These are phyloP conservation scores for Phlegmacium glaucopus DNA, from an alignment of 768 basidiomycete species.

Conservation along the genomic window DNA sequence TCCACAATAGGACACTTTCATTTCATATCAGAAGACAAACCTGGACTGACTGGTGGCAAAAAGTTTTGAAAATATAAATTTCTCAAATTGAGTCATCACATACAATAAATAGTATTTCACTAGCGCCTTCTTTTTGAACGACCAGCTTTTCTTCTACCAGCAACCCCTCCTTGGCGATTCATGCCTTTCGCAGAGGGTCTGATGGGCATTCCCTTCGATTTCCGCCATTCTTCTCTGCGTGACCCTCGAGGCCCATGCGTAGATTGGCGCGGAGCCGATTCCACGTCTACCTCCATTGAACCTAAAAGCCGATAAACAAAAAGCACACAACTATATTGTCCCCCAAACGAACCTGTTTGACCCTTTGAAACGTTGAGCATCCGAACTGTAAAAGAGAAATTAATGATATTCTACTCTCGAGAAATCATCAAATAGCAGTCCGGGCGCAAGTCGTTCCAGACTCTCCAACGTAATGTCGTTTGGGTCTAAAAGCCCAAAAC, in stretches of 20 bases:
- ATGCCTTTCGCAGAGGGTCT: constrained; percentile 48
- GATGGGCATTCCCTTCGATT: constrained; percentile 68
- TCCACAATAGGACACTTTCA: too few species aligned
- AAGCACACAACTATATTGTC: too few species aligned
- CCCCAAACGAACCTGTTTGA: constrained; percentile 29
- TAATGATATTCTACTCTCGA: constrained; percentile 37
- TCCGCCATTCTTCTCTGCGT: constrained; percentile 78
- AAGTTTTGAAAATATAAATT: constrained; percentile 3
- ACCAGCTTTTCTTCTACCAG: constrained; percentile 64
- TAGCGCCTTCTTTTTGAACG: constrained; percentile 69
- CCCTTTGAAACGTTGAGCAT: constrained; percentile 20
- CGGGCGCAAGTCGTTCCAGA: constrained; percentile 31
- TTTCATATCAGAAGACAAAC: too few species aligned
- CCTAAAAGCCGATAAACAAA: constrained; percentile 26
- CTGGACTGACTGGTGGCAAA: neutral
- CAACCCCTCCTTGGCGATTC: constrained; percentile 65
- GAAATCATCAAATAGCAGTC: constrained; percentile 22
- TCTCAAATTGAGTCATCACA: constrained; percentile 9
- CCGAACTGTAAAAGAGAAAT: constrained; percentile 34
- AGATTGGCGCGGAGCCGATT: constrained; percentile 41
- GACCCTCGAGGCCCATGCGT: constrained; percentile 81
- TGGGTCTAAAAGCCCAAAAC: constrained; percentile 57
- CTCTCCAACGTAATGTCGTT: constrained; percentile 50
- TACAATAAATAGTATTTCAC: constrained; percentile 19
- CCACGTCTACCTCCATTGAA: constrained; percentile 52